These are phyloP conservation scores for Dentipellis sp. DNA, from an alignment of 768 basidiomycete genomes.

Conservation along the genomic window DNA sequence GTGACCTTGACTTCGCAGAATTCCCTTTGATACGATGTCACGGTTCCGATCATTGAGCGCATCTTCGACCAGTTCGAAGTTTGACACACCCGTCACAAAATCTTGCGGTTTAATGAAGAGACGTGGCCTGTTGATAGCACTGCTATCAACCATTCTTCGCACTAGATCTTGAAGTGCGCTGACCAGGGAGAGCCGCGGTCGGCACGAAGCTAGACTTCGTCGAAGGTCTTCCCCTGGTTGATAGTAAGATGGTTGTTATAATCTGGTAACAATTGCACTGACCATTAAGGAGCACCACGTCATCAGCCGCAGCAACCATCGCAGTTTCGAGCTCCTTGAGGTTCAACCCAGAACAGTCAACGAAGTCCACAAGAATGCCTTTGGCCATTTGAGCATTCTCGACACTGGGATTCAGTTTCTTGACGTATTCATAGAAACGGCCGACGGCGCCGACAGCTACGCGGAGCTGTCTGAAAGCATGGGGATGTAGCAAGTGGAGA, in stretches of 20 bases:
- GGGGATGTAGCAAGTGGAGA: slow-evolving; percentile 56
- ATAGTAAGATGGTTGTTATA: slow-evolving; percentile 1
- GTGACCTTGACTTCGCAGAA: slow-evolving; percentile 30
- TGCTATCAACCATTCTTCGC: slow-evolving; percentile 35
- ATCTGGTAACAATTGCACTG: background rate
- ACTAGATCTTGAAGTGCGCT: slow-evolving; percentile 34
- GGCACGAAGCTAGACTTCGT: slow-evolving; percentile 49
- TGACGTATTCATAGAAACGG: slow-evolving; percentile 45
- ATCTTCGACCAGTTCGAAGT: slow-evolving; percentile 28
- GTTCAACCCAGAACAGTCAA: slow-evolving; percentile 59
- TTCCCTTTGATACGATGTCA: slow-evolving; percentile 61
- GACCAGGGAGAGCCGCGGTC: slow-evolving; percentile 39
- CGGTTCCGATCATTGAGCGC: slow-evolving; percentile 28
- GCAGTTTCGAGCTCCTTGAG: slow-evolving; percentile 40
- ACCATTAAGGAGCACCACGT: slow-evolving; percentile 19
- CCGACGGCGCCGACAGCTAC: slow-evolving; percentile 47
- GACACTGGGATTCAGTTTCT: slow-evolving; percentile 41
- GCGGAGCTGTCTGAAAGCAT: slow-evolving; percentile 41
- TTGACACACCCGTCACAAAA: slow-evolving; percentile 54
- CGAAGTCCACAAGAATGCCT: slow-evolving; percentile 49
- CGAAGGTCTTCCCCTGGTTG: slow-evolving; percentile 41
- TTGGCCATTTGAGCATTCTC: slow-evolving; percentile 60
- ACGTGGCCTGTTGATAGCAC: slow-evolving; percentile 51
- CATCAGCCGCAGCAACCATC: slow-evolving; percentile 30
- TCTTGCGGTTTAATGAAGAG: slow-evolving; percentile 68